A percentile compares a stretch with the other conserved stretches of the same genome.
Evolutionary conservation across 371 early-diverging fungal species (phyloP).

Genomic region (Thermomucor indicae-seudaticae): DNA sequence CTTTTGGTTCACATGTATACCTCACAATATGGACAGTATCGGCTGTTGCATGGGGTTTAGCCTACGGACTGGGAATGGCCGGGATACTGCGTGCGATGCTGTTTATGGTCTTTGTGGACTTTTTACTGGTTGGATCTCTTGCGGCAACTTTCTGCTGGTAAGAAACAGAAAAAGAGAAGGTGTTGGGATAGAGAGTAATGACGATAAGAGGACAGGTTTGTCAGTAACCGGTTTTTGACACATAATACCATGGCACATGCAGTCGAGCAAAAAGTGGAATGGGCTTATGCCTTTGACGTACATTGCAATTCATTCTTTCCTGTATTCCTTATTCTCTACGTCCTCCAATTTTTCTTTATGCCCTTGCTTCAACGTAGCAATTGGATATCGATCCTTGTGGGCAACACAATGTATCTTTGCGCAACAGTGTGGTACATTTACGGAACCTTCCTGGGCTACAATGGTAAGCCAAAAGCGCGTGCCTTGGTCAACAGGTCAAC

Average conservation of each 20-base stretch:
- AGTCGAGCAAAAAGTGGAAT: constrained; percentile 85
- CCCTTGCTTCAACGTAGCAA: constrained; percentile 63
- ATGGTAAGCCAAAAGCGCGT: constrained; percentile 49
- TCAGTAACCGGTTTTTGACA: constrained; percentile 77
- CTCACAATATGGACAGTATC: constrained; percentile 39
- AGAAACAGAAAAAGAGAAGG: not conserved
- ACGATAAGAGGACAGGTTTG: constrained; percentile 44
- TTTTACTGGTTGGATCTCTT: constrained; percentile 60
- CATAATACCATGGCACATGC: constrained; percentile 72
- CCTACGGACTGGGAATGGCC: constrained; percentile 50
- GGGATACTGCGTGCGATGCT: constrained; percentile 60
- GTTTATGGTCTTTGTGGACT: constrained; percentile 75
- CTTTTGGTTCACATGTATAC: not conserved
- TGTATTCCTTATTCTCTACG: constrained; percentile 75
- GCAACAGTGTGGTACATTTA: constrained; percentile 75
- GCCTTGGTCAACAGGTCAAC: not conserved
- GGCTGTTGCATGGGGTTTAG: constrained; percentile 70
- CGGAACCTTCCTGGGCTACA: constrained; percentile 85
- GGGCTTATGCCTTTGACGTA: constrained; percentile 91
- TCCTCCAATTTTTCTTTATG: constrained; percentile 88
- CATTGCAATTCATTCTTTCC: constrained; percentile 93
- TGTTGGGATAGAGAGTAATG: constrained; percentile 5
- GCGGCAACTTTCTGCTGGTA: constrained; percentile 72
- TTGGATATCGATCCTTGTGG: constrained; percentile 77
- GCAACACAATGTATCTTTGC: constrained; percentile 79